These are phyloP conservation scores for Cytospora leucostoma DNA, from an alignment of 2,329 filamentous ascomycete genomes.

Conservation along the genomic window DNA sequence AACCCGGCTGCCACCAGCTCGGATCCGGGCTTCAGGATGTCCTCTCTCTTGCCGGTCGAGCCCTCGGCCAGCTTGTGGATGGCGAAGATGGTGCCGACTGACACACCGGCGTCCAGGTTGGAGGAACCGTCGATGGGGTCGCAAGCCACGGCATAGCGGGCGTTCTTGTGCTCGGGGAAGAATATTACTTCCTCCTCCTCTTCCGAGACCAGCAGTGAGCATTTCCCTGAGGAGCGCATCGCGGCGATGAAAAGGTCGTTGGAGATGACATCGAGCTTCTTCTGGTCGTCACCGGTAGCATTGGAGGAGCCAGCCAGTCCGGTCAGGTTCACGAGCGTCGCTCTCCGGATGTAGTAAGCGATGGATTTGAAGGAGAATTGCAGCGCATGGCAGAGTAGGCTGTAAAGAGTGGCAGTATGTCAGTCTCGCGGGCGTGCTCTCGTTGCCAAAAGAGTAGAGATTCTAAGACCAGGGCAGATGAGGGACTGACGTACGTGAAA, in stretches of 20 bases:
- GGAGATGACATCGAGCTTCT: slow-evolving; percentile 98
- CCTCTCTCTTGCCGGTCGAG: slow-evolving; percentile 73
- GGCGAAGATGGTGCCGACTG: slow-evolving; percentile 95
- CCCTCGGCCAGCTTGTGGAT: slow-evolving; percentile 86
- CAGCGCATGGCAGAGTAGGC: slow-evolving; percentile 92
- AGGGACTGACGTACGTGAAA: slow-evolving; percentile 76
- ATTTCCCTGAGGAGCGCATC: slow-evolving; percentile 91
- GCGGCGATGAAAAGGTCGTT: slow-evolving; percentile 97
- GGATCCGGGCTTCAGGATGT: slow-evolving; percentile 85
- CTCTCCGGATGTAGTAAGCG: slow-evolving; percentile 97
- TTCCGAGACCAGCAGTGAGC: slow-evolving; percentile 91
- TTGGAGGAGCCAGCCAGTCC: slow-evolving; percentile 94
- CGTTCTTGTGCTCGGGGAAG: slow-evolving; percentile 71
- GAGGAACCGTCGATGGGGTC: slow-evolving; percentile 98
- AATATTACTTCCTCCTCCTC: slow-evolving; percentile 92
- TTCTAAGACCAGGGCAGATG: slow-evolving; percentile 4
- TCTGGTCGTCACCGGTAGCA: slow-evolving; percentile 95
- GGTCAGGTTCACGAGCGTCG: slow-evolving; percentile 91
- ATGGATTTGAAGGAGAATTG: slow-evolving; percentile 99
- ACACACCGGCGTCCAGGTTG: slow-evolving; percentile 96
- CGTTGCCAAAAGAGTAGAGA: neutral
- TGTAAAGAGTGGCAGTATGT: slow-evolving; percentile 40
- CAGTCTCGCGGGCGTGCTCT: slow-evolving; percentile 21
- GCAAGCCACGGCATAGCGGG: slow-evolving; percentile 93
- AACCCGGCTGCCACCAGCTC: slow-evolving; percentile 95